Evolutionary conservation across 1,139 yeast genomes (phyloP), one percentile per base, ranked within the genome.

Genomic region (Zygotorulaspora mrakii): DNA sequence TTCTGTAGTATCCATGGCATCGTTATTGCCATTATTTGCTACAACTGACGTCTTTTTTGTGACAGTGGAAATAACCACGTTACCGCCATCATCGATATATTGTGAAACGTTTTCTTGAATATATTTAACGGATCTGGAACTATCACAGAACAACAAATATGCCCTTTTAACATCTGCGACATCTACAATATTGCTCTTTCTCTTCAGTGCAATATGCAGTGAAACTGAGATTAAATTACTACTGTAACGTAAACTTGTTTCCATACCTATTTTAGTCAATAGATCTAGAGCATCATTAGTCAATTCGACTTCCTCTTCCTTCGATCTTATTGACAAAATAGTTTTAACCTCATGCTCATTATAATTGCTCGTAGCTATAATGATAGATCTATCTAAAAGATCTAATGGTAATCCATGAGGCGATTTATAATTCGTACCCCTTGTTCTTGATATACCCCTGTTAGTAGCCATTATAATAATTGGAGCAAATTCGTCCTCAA

Each of bases 391-490:
- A 66, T 94, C 99, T 54, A 94, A 78, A 57, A 94, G 71, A 69
- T 94, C 99, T 52, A 85, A 73, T 35, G 99, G 98, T 49, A 94
- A 71, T 7, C 99, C 99, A 64, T 94, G 99, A 20, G 98, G 96
- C 1, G 96, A 84, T 66, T 81, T 84, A 70, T 88, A 87, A 62
- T 77, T 82, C 21, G 98, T 88, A 39, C 99, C 98, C 57, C 97
- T 77, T 10, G 96, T 88, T 50, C 75, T 82, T 12, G 96, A 77
- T 43, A 91, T 77, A 35, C 99, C 99, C 62, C 97, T 76, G 68
- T 94, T 94, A 31, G 98, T 91, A 25, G 98, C 98, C 97, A 94
- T 91, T 47, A 94, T 85, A 36, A 94, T 96, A 60, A 94, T 87
- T 30, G 99, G 98, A 6, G 97, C 82, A 63, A 91, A 82, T 51